Evolutionary conservation across 2,329 filamentous ascomycete species (phyloP), one percentile per base, ranked within the genome.

Genomic region (Drechslera avenae): DNA sequence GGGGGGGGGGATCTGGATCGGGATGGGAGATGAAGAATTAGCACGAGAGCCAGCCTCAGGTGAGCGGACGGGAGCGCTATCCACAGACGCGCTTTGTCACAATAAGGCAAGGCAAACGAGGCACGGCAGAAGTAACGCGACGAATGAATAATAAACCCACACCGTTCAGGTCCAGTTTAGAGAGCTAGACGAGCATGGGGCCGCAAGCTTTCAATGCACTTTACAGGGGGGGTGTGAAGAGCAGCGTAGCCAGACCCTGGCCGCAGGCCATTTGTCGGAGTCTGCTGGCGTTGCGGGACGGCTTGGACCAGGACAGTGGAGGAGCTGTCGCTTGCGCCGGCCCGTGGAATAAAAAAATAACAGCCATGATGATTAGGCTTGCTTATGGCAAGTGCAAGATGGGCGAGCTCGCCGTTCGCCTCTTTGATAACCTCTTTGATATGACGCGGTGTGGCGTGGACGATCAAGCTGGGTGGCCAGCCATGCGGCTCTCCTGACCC

Each of bases 1-100:
- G n/a, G n/a, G n/a, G n/a, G 44, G 33, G 33, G 60, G 66, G 67
- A 72, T 74, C 72, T 73, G 68, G 70, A 75, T 75, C 69, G 72
- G 69, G 66, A 67, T 60, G 67, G 66, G 67, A 65, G 63, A 66
- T 64, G 26, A 66, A 59, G 44, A 37, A 64, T 59, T 39, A 60
- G 66, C 63, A 67, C 66, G 62, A 68, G 67, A 66, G 67, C 62
- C 64, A 53, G 64, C 62, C 66, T 68, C 67, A 68, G 69, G 66
- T 67, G 66, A 68, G 64, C 59, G 57, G 63, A 56, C 60, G 66
- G 63, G 60, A 67, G 66, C 68, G 68, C 68, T 71, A 70, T 67
- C 61, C 62, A 64, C 52, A 63, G 60, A 59, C 56, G 64, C 68
- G 66, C 68, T 69, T 71, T 60, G 52, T 67, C 71, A 67, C 61